Base-by-base conservation (phyloP, 2,329 filamentous ascomycete species). In the Colletotrichum tamarilloi region DNA sequence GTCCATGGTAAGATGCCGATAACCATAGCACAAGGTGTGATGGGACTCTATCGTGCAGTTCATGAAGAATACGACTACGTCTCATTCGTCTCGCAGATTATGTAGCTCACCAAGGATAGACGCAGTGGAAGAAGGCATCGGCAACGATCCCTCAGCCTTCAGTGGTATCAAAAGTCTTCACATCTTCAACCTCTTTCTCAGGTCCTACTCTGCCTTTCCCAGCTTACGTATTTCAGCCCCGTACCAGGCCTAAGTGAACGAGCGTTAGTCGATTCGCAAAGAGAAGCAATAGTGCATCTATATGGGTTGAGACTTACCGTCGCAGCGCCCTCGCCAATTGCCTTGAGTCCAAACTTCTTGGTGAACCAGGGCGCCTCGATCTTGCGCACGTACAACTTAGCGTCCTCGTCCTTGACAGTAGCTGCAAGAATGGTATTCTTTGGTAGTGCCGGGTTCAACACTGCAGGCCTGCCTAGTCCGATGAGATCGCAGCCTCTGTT, bases 401-500 rank as follows among this genome's bases (percentile, higher is more conserved):
- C 82, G 12, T 83, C 81, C 24, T 78, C 77, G 53, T 83, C 80
- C 11, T 76, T 75, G 22, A 84, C 60, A 62, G 82, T 77, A 28
- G 70, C 53, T 76, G 84, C 84, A 19, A 84, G 75, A 0, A 85
- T 76, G n/a, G 78, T 74, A 60, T 78, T 81, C 56, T 78, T 76
- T 1, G 85, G 85, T 14, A 85, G 69, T 2, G 64, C 55, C 0
- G 84, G 83, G 66, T 86, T 81, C 0, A 85, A 46, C 0, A 82
- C 78, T 0, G 85, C 77, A 12, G 85, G 85, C 4, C 85, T 75
- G 0, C 77, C 85, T 1, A 86, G 66, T 2, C 85, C 85, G 19
- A 86, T 77, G 2, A 86, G 67, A 35, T 87, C 85, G 58, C 85
- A 86, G 5, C 77, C 82, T 0, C 80, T 82, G 24, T 80, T 78